Conservation (phyloP, 805 yeast genomes). For the Cyberlindnera mississippiensis region DNA sequence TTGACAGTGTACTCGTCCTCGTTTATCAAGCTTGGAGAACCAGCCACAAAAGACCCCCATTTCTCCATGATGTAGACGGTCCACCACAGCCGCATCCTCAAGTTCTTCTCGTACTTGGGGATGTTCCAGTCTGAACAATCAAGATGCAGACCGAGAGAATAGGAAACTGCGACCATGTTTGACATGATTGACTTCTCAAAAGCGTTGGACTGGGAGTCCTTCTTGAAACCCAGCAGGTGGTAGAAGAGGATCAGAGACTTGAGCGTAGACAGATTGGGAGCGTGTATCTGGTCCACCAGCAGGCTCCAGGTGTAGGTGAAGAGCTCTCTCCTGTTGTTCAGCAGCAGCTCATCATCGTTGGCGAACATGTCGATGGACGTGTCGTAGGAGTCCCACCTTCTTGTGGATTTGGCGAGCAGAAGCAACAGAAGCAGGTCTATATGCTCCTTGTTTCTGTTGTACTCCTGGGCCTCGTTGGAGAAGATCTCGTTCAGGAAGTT, state of each 20-base stretch:
- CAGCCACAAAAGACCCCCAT: slow-evolving; percentile 14
- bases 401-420: slow-evolving; percentile 6
- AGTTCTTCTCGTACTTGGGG: slow-evolving; percentile 11
- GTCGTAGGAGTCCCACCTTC: slow-evolving; percentile 14
- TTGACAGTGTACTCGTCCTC: slow-evolving; percentile 7
- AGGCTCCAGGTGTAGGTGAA: slow-evolving; percentile 8
- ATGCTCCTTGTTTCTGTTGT: slow-evolving; percentile 8
- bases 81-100: slow-evolving; percentile 74
- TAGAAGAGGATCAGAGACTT: slow-evolving; percentile 11
- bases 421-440: slow-evolving; percentile 4
- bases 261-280: slow-evolving; percentile 13
- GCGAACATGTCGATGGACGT: slow-evolving; percentile 12
- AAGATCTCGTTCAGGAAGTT: slow-evolving; percentile 12
- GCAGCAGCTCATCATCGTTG: slow-evolving; percentile 4
- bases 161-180: slow-evolving; percentile 7
- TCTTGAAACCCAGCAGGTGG: slow-evolving; percentile 11
- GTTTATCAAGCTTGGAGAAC: slow-evolving; percentile 11
- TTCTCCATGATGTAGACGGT: slow-evolving; percentile 73
- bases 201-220: slow-evolving; percentile 13
- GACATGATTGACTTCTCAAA: slow-evolving; percentile 11
- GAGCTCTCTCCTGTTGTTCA: slow-evolving; percentile 6
- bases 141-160: slow-evolving; percentile 10
- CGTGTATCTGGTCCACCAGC: slow-evolving; percentile 9
- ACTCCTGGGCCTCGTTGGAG: slow-evolving; percentile 12
- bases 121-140: slow-evolving; percentile 14